Conservation (phyloP, 1,284 basidiomycete genomes). For the Agaricales sp. region DNA sequence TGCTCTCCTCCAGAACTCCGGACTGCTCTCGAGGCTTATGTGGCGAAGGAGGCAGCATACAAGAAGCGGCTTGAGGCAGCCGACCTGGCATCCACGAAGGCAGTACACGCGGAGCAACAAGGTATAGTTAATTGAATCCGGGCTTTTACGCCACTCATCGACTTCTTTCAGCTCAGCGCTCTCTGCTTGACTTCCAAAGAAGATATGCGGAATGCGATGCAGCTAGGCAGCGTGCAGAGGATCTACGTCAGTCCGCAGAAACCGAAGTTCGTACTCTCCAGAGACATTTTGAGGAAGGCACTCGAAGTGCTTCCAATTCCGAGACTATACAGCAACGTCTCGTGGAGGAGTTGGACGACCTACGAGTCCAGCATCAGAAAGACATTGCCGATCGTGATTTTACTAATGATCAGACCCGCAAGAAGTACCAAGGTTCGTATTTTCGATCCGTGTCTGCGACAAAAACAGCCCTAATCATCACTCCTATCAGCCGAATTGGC, state of each 20-base stretch:
- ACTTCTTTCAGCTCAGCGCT: slow-evolving; percentile 42
- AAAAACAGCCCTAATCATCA: slow-evolving; percentile 8
- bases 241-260: slow-evolving; percentile 41
- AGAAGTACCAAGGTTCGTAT: slow-evolving; percentile 68
- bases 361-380: slow-evolving; percentile 66
- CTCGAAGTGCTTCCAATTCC: slow-evolving; percentile 57
- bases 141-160: not conserved
- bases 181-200: slow-evolving; percentile 56
- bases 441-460: not conserved
- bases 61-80: slow-evolving; percentile 57
- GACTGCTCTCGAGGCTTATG: slow-evolving; percentile 54
- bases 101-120: slow-evolving; percentile 52
- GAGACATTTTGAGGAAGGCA: slow-evolving; percentile 56
- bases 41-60: slow-evolving; percentile 50
- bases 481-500: slow-evolving; percentile 51
- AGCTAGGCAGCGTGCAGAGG: slow-evolving; percentile 45
- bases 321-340: slow-evolving; percentile 54
- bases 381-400: slow-evolving; percentile 72
- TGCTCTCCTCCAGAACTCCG: slow-evolving; percentile 47
- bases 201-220: slow-evolving; percentile 37
- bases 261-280: slow-evolving; percentile 52
- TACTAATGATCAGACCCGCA: slow-evolving; percentile 65
- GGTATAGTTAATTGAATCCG: too few relatives aligned
- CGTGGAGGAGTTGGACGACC: slow-evolving; percentile 65
- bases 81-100: slow-evolving; percentile 59